phyloP scores from a whole-genome alignment of 1,284 basidiomycete species.

The Hypsizygus ulmarius region DNA sequence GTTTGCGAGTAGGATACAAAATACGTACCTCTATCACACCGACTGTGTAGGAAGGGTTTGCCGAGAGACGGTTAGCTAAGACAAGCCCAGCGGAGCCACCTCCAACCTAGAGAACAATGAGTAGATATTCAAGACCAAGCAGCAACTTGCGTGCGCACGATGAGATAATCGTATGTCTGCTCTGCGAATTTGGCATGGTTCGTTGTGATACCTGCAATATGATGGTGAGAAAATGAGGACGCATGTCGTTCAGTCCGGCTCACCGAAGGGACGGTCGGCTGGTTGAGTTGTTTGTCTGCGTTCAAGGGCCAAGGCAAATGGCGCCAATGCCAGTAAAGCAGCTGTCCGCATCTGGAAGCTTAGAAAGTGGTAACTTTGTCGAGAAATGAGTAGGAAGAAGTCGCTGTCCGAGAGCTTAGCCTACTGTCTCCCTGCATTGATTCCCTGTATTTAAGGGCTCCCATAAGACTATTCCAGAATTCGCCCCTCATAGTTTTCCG shows the following conservation, averaged over 20 bases:
- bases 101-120: no score
- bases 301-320: neutral
- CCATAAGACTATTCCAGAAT: no score
- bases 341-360: neutral
- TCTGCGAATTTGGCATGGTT: neutral
- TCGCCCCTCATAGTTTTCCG: no score
- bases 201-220: neutral
- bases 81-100: neutral
- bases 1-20: neutral
- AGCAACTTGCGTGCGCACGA: neutral
- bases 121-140: neutral
- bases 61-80: neutral
- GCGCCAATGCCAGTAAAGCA: neutral
- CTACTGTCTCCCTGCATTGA: neutral
- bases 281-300: neutral
- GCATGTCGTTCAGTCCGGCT: neutral
- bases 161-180: constrained; percentile 5
- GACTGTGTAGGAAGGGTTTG: constrained; percentile 3
- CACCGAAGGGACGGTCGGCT: neutral
- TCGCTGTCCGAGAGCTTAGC: no score
- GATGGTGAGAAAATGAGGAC: neutral
- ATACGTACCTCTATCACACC: neutral
- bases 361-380: neutral
- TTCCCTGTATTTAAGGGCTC: no score
- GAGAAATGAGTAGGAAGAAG: neutral